Evolutionary conservation across 2,329 filamentous ascomycete genomes (phyloP).

Genomic region (Domatiomyces catenatus): DNA sequence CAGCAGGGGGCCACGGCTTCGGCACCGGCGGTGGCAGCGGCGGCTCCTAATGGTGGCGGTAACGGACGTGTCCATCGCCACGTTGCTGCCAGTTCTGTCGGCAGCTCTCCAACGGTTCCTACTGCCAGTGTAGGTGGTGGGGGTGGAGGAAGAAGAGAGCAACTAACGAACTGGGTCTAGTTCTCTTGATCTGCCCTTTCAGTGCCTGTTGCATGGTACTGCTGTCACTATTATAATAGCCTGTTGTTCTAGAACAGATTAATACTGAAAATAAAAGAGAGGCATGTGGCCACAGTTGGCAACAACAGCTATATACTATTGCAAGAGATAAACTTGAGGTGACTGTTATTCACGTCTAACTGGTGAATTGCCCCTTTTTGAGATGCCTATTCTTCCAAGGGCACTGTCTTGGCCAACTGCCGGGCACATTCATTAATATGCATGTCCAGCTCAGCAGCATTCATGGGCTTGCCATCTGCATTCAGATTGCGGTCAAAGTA

Average conservation of each 20-base stretch:
- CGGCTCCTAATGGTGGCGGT: not conserved
- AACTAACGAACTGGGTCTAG: not conserved
- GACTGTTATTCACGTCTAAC: too few species aligned
- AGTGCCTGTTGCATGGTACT: not conserved
- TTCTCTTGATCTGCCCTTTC: not conserved
- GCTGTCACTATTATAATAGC: not conserved
- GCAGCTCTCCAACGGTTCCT: not conserved
- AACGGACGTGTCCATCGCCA: not conserved
- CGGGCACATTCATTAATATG: too few species aligned
- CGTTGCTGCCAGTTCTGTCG: not conserved
- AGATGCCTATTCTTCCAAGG: too few species aligned
- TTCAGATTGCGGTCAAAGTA: not conserved
- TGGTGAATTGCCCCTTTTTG: too few species aligned
- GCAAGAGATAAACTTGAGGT: too few species aligned
- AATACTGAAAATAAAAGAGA: not conserved
- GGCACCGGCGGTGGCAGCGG: not conserved
- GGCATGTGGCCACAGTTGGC: not conserved
- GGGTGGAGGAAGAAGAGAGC: not conserved
- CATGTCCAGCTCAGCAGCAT: too few species aligned
- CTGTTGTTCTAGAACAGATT: not conserved
- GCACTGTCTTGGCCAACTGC: too few species aligned
- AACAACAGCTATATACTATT: not conserved
- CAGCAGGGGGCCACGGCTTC: slow-evolving; percentile 3
- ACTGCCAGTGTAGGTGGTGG: not conserved
- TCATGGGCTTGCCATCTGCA: not conserved